Evolutionary conservation across 306 rosid species (phyloP), one percentile per base, ranked within the genome.

Genomic region (Trifolium pratense): DNA sequence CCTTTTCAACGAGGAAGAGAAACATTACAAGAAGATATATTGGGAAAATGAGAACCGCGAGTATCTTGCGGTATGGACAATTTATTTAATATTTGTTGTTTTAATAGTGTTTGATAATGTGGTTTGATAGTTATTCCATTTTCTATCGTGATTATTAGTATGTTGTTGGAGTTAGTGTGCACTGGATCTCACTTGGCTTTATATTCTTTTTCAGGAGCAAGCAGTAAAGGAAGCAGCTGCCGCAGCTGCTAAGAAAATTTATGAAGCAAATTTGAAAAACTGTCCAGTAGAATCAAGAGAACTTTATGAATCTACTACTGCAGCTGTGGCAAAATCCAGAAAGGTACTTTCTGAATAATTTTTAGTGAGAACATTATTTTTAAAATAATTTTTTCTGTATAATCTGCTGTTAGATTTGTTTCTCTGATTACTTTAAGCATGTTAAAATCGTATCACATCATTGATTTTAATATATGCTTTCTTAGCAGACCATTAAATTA

Each of bases 1-100:
- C 78, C 85, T 90, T 58, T 71, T 79, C 76, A 84, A 79, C 20
- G 89, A 86, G 79, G 84, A 79, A 65, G 92, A 85, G 83, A 88
- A 20, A 53, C 68, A 17, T 7, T 81, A 59, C 78, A 90, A 84
- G 81, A 88, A 79, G 80, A 81, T 83, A 20, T 83, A 84, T 42
- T 87, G 96, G 96, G 92, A 90, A 73, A 75, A 81, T 64, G 55
- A 81, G 57, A 86, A 90, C 75, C 68, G 78, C 68, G 88, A 82
- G 84, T 86, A 84, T 82, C 81, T 88, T 56, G 81, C 79, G 96
- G 96, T 90, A 58, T 29, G 42, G 15, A 29, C 51, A 56, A 21
- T 64, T 43, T 63, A 66, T 68, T 45, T 11, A 9, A 40, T 53
- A 70, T 45, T 25, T 37, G 34, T 21, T 56, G 52, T 68, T 37